Evolutionary conservation across 2,329 filamentous ascomycete genomes (phyloP).

Genomic region (Ceratocystis papillata): DNA sequence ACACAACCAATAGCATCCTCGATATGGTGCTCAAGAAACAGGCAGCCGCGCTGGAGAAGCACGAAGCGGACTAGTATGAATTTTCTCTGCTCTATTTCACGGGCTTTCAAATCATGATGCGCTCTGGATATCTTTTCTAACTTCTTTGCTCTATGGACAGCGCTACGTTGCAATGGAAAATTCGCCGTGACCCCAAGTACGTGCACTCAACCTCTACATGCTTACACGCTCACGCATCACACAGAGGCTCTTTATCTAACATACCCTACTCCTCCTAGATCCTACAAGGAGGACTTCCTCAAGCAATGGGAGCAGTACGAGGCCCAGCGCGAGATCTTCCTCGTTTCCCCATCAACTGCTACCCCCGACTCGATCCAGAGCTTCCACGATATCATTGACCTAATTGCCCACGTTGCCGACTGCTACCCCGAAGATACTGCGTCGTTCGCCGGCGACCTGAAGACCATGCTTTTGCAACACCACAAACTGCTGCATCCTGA

Average conservation of each 20-base stretch:
- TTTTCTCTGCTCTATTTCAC: not conserved
- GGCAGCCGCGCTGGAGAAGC: slow-evolving; percentile 84
- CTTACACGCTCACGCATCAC: not conserved
- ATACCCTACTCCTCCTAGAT: slow-evolving; percentile 38
- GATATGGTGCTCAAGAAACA: slow-evolving; percentile 69
- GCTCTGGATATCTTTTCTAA: slow-evolving; percentile 14
- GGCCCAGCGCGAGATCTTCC: slow-evolving; percentile 81
- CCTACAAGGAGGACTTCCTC: slow-evolving; percentile 80
- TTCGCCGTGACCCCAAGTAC: slow-evolving; percentile 71
- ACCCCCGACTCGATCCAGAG: slow-evolving; percentile 70
- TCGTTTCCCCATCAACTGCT: slow-evolving; percentile 67
- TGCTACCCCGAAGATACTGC: slow-evolving; percentile 76
- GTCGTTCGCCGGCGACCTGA: slow-evolving; percentile 69
- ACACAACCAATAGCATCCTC: not conserved
- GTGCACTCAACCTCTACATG: slow-evolving; percentile 27
- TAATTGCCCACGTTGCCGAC: slow-evolving; percentile 86
- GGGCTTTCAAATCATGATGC: not conserved
- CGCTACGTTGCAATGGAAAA: slow-evolving; percentile 83
- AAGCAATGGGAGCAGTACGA: slow-evolving; percentile 88
- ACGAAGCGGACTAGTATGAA: slow-evolving; percentile 72
- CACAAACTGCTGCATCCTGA: slow-evolving; percentile 75
- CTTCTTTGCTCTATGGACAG: slow-evolving; percentile 35
- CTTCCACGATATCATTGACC: slow-evolving; percentile 83
- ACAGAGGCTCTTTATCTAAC: not conserved
- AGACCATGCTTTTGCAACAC: slow-evolving; percentile 67